These are phyloP conservation scores for Zalerion maritima DNA, from an alignment of 495 filamentous ascomycete genomes.

Conservation along the genomic window DNA sequence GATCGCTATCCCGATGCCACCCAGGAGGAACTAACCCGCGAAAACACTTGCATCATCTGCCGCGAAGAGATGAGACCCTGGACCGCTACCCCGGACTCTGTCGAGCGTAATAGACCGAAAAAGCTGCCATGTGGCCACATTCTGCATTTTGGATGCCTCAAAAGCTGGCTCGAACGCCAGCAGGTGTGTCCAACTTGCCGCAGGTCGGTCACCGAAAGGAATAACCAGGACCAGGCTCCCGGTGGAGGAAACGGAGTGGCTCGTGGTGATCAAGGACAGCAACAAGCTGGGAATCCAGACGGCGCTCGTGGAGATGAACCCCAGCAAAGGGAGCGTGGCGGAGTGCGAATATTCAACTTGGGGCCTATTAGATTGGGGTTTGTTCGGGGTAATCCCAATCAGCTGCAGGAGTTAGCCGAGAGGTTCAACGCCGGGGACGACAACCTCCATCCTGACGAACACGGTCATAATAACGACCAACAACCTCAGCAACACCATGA, in stretches of 20 bases:
- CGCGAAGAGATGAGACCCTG: constrained; percentile 86
- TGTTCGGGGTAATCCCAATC: constrained; percentile 32
- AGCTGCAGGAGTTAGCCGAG: constrained; percentile 32
- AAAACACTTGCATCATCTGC: constrained; percentile 95
- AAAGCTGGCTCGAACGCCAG: constrained; percentile 96
- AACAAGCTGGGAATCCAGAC: constrained; percentile 17
- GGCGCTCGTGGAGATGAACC: constrained; percentile 3
- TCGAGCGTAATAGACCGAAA: constrained; percentile 80
- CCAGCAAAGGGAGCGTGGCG: constrained; percentile 1
- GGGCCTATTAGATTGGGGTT: constrained; percentile 45
- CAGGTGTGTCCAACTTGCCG: constrained; percentile 95
- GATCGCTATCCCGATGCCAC: constrained; percentile 84
- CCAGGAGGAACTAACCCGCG: constrained; percentile 64
- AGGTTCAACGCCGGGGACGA: too few relatives aligned
- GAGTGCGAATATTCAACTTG: constrained; percentile 42
- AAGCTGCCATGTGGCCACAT: constrained; percentile 95
- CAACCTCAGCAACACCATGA: too few relatives aligned
- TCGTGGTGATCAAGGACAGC: constrained; percentile 12
- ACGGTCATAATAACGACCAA: too few relatives aligned
- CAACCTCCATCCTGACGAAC: too few relatives aligned
- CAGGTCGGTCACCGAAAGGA: constrained; percentile 45
- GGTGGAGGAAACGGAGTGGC: constrained; percentile 16
- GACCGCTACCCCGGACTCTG: constrained; percentile 33
- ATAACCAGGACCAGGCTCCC: constrained; percentile 12
- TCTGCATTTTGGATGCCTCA: constrained; percentile 81